Conservation (phyloP, 352 stramenopile species). For the Phytophthora megakarya region DNA sequence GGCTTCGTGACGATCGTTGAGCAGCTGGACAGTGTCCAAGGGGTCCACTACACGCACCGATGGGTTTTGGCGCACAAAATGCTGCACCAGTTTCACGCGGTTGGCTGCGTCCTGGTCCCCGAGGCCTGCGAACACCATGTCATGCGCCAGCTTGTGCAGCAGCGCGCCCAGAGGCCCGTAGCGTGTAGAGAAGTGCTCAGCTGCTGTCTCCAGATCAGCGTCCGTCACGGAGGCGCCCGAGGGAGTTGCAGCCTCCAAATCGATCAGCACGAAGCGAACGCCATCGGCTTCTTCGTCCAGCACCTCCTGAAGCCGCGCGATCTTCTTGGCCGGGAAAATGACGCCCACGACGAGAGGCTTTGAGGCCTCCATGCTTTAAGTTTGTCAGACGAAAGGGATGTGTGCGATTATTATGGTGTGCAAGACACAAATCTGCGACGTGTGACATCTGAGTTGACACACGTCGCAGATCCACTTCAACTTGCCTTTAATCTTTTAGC, state of each 20-base stretch:
- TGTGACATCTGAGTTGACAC: neutral
- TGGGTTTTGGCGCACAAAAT: conserved; percentile 48
- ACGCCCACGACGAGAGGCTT: conserved; percentile 65
- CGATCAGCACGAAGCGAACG: conserved; percentile 78
- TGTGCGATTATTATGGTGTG: conserved; percentile 8
- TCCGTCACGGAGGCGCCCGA: conserved; percentile 19
- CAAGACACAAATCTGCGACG: neutral
- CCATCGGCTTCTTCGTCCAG: conserved; percentile 46
- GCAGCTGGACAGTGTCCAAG: conserved; percentile 65
- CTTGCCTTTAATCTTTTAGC: neutral
- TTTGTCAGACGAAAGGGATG: neutral
- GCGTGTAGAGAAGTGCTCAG: conserved; percentile 30
- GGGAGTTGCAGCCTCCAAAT: conserved; percentile 54
- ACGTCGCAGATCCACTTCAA: conserved; percentile 10
- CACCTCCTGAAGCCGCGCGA: conserved; percentile 72
- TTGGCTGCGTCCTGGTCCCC: conserved; percentile 48
- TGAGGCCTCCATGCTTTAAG: conserved; percentile 11
- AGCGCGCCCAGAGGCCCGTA: conserved; percentile 65
- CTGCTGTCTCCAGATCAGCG: conserved; percentile 34
- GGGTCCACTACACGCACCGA: conserved; percentile 67
- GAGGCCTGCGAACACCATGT: conserved; percentile 77
- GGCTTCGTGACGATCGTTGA: conserved; percentile 69
- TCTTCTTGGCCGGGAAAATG: conserved; percentile 86
- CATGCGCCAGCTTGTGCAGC: conserved; percentile 84
- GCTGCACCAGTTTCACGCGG: conserved; percentile 60